A percentile compares a stretch with the other conserved stretches of the same genome.
These are phyloP conservation scores for Rutstroemia sp. DNA, from an alignment of 2,329 filamentous ascomycete species.

Conservation along the genomic window DNA sequence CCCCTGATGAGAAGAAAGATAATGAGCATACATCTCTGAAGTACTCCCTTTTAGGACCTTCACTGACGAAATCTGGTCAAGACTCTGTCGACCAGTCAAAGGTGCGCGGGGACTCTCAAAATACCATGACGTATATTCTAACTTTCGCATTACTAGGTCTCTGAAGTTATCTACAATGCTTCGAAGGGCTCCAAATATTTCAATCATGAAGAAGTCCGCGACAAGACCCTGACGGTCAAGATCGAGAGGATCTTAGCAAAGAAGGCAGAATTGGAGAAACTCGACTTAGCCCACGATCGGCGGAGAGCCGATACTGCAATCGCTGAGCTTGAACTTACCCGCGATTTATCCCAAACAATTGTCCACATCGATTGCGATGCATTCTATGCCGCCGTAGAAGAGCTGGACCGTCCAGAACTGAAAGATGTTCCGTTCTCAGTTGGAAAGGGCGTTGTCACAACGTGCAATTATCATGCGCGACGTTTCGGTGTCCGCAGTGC, in stretches of 20 bases:
- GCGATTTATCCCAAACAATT: slow-evolving; percentile 77
- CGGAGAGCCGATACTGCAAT: slow-evolving; percentile 77
- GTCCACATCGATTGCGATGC: slow-evolving; percentile 96
- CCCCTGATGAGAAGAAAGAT: not conserved
- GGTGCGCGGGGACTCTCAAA: slow-evolving; percentile 33
- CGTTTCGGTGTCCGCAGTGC: slow-evolving; percentile 87
- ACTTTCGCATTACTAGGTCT: slow-evolving; percentile 49
- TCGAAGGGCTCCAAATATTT: slow-evolving; percentile 97
- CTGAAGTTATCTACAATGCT: slow-evolving; percentile 93
- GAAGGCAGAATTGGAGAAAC: slow-evolving; percentile 66
- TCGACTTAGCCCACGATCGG: slow-evolving; percentile 66
- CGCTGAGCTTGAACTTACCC: slow-evolving; percentile 64
- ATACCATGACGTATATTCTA: not conserved
- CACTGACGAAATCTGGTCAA: slow-evolving; percentile 88
- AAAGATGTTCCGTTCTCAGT: slow-evolving; percentile 86
- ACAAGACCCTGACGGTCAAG: slow-evolving; percentile 76
- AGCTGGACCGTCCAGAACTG: slow-evolving; percentile 74
- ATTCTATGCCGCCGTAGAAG: slow-evolving; percentile 93
- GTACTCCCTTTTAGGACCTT: slow-evolving; percentile 83
- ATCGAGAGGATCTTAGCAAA: slow-evolving; percentile 72
- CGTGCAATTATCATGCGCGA: slow-evolving; percentile 80
- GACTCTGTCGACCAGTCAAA: slow-evolving; percentile 89
- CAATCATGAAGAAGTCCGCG: slow-evolving; percentile 77
- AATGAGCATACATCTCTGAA: slow-evolving; percentile 61
- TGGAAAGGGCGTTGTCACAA: slow-evolving; percentile 58